A percentile compares a stretch with the other conserved stretches of the same genome.
Evolutionary conservation across 176 grass and related monocot species (phyloP).

Genomic region (Alopecurus myosuroides): DNA sequence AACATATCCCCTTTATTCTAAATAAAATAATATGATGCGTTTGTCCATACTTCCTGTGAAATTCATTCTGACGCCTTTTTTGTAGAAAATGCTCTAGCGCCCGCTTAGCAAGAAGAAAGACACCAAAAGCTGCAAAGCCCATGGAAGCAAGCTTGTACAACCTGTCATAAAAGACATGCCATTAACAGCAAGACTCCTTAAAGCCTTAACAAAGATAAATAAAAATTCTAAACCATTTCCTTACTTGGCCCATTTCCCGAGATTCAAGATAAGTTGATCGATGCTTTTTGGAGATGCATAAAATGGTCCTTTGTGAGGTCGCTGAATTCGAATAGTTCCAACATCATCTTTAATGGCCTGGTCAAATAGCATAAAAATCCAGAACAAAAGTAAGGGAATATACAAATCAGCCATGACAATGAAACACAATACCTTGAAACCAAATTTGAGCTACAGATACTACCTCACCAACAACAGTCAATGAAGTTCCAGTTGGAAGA

Average conservation of each 20-base stretch:
- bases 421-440: background rate
- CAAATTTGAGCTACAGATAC: background rate
- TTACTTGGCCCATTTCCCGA: slow-evolving; percentile 96
- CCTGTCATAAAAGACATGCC: slow-evolving; percentile 34
- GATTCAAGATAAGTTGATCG: slow-evolving; percentile 80
- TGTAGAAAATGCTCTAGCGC: slow-evolving; percentile 76
- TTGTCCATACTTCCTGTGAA: slow-evolving; percentile 70
- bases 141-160: slow-evolving; percentile 83
- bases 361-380: slow-evolving; percentile 26
- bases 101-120: slow-evolving; percentile 86
- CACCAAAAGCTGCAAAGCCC: slow-evolving; percentile 80
- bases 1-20: background rate
- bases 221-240: slow-evolving; percentile 2
- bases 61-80: slow-evolving; percentile 51
- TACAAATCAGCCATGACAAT: background rate
- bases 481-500: slow-evolving; percentile 89
- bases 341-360: slow-evolving; percentile 98
- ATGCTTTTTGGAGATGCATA: slow-evolving; percentile 87
- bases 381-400: slow-evolving; percentile 15
- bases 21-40: background rate
- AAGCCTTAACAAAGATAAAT: background rate
- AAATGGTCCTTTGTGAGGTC: slow-evolving; percentile 94
- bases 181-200: slow-evolving; percentile 10
- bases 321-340: slow-evolving; percentile 84
- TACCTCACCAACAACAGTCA: slow-evolving; percentile 99